Percentiles rank a stretch among this genome's conserved stretches.
Conservation (phyloP, 2,329 filamentous ascomycete species). For the Penicillium sp. region DNA sequence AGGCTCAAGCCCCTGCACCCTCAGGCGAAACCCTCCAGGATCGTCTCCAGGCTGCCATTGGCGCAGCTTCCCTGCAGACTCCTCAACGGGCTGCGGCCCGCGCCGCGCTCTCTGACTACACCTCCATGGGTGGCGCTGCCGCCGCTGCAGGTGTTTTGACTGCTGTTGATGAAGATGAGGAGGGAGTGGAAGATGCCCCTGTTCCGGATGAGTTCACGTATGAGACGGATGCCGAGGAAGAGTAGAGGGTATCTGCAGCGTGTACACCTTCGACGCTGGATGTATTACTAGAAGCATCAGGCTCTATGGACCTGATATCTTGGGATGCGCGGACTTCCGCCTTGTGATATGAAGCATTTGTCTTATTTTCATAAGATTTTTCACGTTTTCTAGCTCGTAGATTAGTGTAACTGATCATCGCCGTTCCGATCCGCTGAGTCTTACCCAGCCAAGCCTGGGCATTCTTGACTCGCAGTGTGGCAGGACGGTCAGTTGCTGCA, state of each 20-base stretch:
- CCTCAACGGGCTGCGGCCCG: constrained; percentile 34
- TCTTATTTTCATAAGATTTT: background rate
- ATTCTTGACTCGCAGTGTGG: background rate
- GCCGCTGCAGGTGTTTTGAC: constrained; percentile 80
- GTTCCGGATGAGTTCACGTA: constrained; percentile 52
- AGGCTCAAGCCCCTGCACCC: constrained; percentile 46
- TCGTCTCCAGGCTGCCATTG: constrained; percentile 45
- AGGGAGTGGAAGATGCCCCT: constrained; percentile 51
- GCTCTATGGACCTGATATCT: constrained; percentile 32
- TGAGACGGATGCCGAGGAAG: constrained; percentile 45
- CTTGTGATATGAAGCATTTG: constrained; percentile 25
- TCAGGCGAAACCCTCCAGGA: constrained; percentile 46
- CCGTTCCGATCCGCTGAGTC: background rate
- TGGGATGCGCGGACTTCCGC: constrained; percentile 17
- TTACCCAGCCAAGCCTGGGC: background rate
- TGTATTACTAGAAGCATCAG: constrained; percentile 44
- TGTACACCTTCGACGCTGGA: constrained; percentile 27
- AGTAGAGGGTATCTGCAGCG: constrained; percentile 21
- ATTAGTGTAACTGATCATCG: background rate
- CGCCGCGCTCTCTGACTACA: constrained; percentile 24
- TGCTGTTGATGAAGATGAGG: constrained; percentile 73
- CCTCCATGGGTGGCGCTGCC: constrained; percentile 56
- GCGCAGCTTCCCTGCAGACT: constrained; percentile 35
- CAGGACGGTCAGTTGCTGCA: background rate
- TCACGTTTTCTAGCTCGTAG: background rate